phyloP scores from a whole-genome alignment of 1,284 basidiomycete species.

The Ceratobasidium papillatum region DNA sequence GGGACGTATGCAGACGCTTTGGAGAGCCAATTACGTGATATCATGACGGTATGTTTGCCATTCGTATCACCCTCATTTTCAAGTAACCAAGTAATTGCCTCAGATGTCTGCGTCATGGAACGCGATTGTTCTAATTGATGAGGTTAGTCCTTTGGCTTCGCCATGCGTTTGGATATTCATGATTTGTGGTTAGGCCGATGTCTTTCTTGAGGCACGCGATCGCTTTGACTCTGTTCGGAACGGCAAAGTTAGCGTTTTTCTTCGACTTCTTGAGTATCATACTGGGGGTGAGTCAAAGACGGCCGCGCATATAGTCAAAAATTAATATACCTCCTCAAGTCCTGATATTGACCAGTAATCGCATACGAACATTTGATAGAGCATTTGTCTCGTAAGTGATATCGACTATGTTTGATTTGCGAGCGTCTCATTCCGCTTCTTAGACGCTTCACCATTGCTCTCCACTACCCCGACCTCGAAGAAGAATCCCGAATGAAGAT shows the following conservation, averaged over 20 bases:
- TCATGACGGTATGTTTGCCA: neutral
- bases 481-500: conserved; percentile 1
- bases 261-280: conserved; percentile 16
- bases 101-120: conserved; percentile 26
- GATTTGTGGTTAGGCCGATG: neutral
- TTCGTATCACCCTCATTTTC: no score
- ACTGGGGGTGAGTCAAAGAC: neutral
- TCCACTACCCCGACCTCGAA: conserved; percentile 19
- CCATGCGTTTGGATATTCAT: neutral
- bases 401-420: neutral
- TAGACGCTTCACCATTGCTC: conserved; percentile 11
- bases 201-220: conserved; percentile 1
- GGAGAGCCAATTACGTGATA: conserved; percentile 2
- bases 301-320: neutral
- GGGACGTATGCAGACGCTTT: neutral
- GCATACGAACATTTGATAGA: conserved; percentile 13
- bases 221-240: neutral
- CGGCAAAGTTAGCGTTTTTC: conserved; percentile 4
- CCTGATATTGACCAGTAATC: conserved; percentile 4
- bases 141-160: neutral
- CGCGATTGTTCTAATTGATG: conserved; percentile 20
- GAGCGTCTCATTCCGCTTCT: neutral
- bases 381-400: conserved; percentile 14
- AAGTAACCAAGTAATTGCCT: no score
- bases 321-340: neutral